These are phyloP conservation scores for Coprinopsis marcescibilis DNA, from an alignment of 768 basidiomycete genomes.

Conservation along the genomic window DNA sequence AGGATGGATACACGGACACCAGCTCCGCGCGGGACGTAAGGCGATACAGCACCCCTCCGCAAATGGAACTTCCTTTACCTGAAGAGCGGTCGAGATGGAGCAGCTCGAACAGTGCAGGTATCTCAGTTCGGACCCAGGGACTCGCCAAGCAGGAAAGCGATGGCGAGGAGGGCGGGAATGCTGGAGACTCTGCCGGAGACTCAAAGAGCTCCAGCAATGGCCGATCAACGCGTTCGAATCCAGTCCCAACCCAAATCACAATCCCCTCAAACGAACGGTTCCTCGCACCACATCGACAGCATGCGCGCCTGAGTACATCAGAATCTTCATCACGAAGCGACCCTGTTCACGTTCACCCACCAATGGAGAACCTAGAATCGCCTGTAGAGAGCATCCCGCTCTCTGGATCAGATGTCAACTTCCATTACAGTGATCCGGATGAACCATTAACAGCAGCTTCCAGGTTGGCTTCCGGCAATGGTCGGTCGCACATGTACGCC, in stretches of 20 bases:
- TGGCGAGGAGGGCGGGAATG: not conserved
- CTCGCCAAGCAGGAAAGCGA: not conserved
- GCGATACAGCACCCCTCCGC: conserved; percentile 10
- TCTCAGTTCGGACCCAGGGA: not conserved
- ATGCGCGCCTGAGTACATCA: conserved; percentile 6
- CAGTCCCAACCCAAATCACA: conserved; percentile 6
- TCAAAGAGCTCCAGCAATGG: not conserved
- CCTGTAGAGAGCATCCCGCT: conserved; percentile 54
- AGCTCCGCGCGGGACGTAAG: conserved; percentile 7
- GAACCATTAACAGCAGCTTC: not conserved
- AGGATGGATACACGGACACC: conserved; percentile 15
- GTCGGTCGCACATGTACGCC: not conserved
- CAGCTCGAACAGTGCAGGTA: conserved; percentile 21
- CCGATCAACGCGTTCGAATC: conserved; percentile 1
- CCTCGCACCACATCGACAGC: conserved; percentile 5
- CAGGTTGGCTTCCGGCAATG: not conserved
- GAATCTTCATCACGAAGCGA: conserved; percentile 17
- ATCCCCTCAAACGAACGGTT: conserved; percentile 7
- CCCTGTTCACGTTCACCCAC: conserved; percentile 28
- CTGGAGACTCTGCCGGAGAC: not conserved
- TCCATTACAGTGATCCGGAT: conserved; percentile 37
- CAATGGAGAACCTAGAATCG: conserved; percentile 32
- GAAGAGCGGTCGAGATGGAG: conserved; percentile 37
- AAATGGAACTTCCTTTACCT: not conserved
- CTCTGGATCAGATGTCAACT: conserved; percentile 49